Evolutionary conservation across 768 basidiomycete species (phyloP), one percentile per base, ranked within the genome.

Genomic region (Favolaschia claudopus): DNA sequence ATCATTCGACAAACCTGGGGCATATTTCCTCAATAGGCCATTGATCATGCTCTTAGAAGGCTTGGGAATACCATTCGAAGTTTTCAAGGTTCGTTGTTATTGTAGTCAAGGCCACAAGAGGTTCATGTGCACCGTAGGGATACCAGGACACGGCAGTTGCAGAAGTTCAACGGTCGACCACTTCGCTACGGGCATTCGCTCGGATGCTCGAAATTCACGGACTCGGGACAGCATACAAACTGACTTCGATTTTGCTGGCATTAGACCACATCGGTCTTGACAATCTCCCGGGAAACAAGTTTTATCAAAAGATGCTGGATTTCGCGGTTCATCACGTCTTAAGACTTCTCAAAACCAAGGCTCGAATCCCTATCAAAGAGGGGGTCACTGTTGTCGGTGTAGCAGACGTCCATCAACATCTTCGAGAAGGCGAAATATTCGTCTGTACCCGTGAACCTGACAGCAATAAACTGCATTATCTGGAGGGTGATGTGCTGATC

Each of bases 311-410:
- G 42, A 77, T 83, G 68, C 72, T 89, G 62, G 77, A 82, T 28
- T 84, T 80, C 60, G 81, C 84, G 1, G 75, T 83, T 27, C 78
- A 89, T 61, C 89, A 91, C 55, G 75, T 88, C n/a, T 77, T 91
- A 7, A 82, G 89, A 33, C 77, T 83, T 43, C 75, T 91, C 19
- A 91, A 91, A 59, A 82, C 85, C 53, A 76, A 78, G 55, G 88
- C 89, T 0, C 81, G 89, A 5, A 91, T 92, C 34, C 88, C 88
- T 13, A 76, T 92, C 14, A 84, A 82, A 1, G 75, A 76, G 5
- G 85, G 81, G 3, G 88, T 82, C 77, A 91, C 88, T 0, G 70
- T 93, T 1, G 90, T 91, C 5, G 90, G 90, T 1, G 83, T 91
- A 7, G 88, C 88, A 1, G 90, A 93, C 67, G 77, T 86, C 1